Percentiles rank a stretch among this genome's conserved stretches.
These are phyloP conservation scores for Eutrema heterophyllum DNA, from an alignment of 345 rosid genomes.

Conservation along the genomic window DNA sequence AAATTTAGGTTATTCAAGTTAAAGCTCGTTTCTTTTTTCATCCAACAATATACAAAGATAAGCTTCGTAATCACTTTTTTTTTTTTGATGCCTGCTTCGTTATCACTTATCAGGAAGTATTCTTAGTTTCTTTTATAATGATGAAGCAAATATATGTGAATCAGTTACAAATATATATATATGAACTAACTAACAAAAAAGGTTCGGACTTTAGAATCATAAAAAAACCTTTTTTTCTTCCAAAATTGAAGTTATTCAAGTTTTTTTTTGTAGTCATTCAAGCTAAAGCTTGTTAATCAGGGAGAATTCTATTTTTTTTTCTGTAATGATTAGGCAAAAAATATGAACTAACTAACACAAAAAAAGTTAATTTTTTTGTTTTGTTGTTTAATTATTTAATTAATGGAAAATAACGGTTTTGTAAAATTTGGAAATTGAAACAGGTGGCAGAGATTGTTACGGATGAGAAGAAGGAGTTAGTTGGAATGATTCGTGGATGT, in stretches of 20 bases:
- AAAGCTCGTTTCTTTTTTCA: not conserved
- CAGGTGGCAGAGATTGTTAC: conserved; percentile 79
- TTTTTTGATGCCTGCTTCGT: too few species aligned
- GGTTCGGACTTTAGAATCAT: too few species aligned
- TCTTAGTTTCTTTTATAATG: not conserved
- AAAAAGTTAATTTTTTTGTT: not conserved
- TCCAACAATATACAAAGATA: too few species aligned
- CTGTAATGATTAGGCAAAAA: not conserved
- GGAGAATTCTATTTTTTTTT: not conserved
- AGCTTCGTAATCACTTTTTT: not conserved
- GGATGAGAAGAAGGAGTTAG: conserved; percentile 40
- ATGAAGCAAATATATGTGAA: not conserved
- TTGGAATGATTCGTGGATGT: conserved; percentile 93
- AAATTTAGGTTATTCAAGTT: not conserved
- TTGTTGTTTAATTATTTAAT: not conserved
- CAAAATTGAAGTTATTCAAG: too few species aligned
- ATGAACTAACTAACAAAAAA: too few species aligned
- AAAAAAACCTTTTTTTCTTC: too few species aligned
- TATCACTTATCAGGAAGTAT: not conserved
- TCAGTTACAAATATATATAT: too few species aligned
- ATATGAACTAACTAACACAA: not conserved
- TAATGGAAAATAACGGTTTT: not conserved
- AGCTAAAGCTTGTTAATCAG: too few species aligned
- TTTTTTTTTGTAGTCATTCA: too few species aligned
- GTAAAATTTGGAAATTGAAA: not conserved